These are phyloP conservation scores for Coleophoma cylindrospora DNA, from an alignment of 2,329 filamentous ascomycete species.

Conservation along the genomic window DNA sequence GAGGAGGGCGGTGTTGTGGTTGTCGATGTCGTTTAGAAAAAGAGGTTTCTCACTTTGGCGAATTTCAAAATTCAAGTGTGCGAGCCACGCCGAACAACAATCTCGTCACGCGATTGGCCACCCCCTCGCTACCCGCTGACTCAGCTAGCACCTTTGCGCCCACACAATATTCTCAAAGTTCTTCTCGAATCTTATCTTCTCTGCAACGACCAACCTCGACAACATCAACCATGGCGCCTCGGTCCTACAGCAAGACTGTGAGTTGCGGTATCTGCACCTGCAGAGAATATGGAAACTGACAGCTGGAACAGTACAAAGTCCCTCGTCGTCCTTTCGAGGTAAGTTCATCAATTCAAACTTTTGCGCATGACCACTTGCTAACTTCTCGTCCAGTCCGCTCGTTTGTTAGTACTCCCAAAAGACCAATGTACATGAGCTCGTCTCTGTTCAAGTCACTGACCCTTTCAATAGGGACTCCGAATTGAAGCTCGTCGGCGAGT, in stretches of 20 bases:
- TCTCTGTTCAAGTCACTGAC: conserved; percentile 94
- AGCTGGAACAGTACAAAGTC: conserved; percentile 59
- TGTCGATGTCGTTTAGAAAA: not conserved
- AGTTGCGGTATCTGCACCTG: conserved; percentile 36
- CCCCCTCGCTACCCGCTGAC: not conserved
- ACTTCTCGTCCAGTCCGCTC: conserved; percentile 90
- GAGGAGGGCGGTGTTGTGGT: conserved; percentile 19
- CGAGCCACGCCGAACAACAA: not conserved
- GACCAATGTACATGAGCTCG: conserved; percentile 99
- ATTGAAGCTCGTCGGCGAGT: conserved; percentile 99
- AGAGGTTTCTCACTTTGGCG: not conserved
- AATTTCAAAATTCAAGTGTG: conserved; percentile 4
- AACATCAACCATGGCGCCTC: conserved; percentile 38
- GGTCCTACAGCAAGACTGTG: conserved; percentile 91
- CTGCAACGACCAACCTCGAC: conserved; percentile 9
- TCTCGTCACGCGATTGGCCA: not conserved
- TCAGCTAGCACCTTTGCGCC: too few relatives aligned
- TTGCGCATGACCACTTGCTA: conserved; percentile 24
- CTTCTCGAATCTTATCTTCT: conserved; percentile 8
- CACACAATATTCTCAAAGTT: conserved; percentile 1
- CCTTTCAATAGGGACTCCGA: conserved; percentile 81
- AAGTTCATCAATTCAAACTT: conserved; percentile 7
- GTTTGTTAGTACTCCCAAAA: conserved; percentile 82
- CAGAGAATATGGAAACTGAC: not conserved
- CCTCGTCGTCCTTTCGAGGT: conserved; percentile 63